These are phyloP conservation scores for Cyclotella kingstonii DNA, from an alignment of 108 stramenopile genomes.

Conservation along the genomic window DNA sequence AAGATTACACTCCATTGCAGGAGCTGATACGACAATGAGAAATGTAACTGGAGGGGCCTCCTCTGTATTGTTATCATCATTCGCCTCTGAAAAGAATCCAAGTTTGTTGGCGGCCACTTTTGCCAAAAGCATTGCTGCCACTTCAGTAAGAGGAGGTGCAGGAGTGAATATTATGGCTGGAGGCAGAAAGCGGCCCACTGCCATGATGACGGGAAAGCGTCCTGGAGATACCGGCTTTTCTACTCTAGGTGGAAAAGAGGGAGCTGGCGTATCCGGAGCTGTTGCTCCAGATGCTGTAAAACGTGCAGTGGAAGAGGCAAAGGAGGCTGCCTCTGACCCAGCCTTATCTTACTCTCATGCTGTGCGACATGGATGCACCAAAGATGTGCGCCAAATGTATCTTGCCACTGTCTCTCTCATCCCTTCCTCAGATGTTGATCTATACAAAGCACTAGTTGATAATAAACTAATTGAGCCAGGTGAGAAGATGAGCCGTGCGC, in stretches of 20 bases:
- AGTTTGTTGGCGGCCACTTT: constrained; percentile 29
- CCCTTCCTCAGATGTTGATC: constrained; percentile 61
- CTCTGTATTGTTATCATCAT: constrained; percentile 55
- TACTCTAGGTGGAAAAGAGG: constrained; percentile 2
- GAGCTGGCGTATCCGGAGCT: constrained; percentile 10
- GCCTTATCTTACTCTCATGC: constrained; percentile 66
- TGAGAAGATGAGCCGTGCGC: constrained; percentile 68
- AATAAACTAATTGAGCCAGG: constrained; percentile 78
- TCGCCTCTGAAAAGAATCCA: constrained; percentile 72
- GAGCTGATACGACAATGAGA: constrained; percentile 34
- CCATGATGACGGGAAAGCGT: constrained; percentile 31
- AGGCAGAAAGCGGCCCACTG: constrained; percentile 53
- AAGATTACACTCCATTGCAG: constrained; percentile 53
- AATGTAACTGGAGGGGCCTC: constrained; percentile 43
- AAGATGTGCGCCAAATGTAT: constrained; percentile 80
- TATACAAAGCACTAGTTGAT: constrained; percentile 55
- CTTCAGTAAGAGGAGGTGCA: constrained; percentile 6
- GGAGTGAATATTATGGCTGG: constrained; percentile 9
- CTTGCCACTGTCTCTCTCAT: constrained; percentile 53
- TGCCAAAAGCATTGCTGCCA: constrained; percentile 41
- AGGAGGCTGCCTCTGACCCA: constrained; percentile 68
- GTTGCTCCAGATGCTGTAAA: constrained; percentile 31
- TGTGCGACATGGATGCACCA: constrained; percentile 83
- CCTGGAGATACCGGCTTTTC: neutral
- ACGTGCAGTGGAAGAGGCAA: constrained; percentile 39